Evolutionary conservation across 352 stramenopile genomes (phyloP).

Genomic region (Phytophthora pseudosyringae): DNA sequence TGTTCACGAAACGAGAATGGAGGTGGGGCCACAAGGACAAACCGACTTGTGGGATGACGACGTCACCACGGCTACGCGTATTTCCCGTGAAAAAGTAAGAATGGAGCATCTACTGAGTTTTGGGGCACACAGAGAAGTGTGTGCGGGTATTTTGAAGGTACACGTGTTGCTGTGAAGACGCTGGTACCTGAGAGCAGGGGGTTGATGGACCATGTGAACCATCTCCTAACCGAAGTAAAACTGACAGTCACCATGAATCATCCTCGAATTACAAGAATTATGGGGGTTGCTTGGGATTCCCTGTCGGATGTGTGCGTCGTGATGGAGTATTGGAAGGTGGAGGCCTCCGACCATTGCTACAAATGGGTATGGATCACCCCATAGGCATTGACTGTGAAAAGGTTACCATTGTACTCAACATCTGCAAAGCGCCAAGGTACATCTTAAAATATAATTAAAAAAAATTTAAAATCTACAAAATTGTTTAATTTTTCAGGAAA

Average conservation of each 20-base stretch:
- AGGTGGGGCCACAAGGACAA: no score
- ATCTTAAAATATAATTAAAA: no score
- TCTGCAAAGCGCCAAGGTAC: constrained; percentile 37
- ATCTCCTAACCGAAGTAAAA: constrained; percentile 51
- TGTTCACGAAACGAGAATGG: no score
- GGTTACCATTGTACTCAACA: constrained; percentile 30
- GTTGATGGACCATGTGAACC: constrained; percentile 35
- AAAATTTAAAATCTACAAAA: no score
- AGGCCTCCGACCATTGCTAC: constrained; percentile 39
- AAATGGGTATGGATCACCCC: constrained; percentile 14
- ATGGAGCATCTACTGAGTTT: constrained; percentile 34
- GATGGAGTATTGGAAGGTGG: constrained; percentile 46
- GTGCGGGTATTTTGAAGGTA: constrained; percentile 30
- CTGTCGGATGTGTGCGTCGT: constrained; percentile 45
- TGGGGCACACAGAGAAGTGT: constrained; percentile 48
- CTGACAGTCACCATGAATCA: constrained; percentile 53
- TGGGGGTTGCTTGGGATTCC: constrained; percentile 58
- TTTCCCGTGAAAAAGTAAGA: constrained; percentile 39
- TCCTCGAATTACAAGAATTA: constrained; percentile 50
- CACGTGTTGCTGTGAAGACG: constrained; percentile 56
- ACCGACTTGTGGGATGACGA: constrained; percentile 36
- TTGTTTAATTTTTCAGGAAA: no score
- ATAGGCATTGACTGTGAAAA: constrained; percentile 38
- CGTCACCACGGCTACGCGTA: constrained; percentile 26
- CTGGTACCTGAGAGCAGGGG: constrained; percentile 12